Conservation (phyloP, 805 yeast genomes). For the Yamadazyma phyllophila region DNA sequence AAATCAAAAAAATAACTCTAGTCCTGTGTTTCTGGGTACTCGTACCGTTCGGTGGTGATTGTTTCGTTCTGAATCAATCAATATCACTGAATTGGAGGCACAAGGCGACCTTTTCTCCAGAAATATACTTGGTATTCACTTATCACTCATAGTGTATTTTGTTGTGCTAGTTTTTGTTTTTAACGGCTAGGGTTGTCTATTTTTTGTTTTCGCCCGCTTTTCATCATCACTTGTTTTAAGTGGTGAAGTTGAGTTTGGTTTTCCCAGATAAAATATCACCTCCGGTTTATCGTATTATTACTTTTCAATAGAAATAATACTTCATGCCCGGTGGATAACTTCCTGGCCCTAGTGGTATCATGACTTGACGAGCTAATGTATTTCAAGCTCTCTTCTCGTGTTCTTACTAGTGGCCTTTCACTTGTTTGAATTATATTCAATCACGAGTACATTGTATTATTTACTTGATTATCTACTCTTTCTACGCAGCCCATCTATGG, state of each 20-base stretch:
- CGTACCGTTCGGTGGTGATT: slow-evolving; percentile 1
- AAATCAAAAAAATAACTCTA: slow-evolving; percentile 14
- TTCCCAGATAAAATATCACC: slow-evolving; percentile 35
- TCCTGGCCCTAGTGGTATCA: neutral
- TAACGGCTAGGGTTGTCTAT: slow-evolving; percentile 9
- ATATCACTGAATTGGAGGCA: slow-evolving; percentile 1
- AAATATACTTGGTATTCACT: slow-evolving; percentile 4
- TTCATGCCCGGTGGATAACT: slow-evolving; percentile 50
- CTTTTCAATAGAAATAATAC: slow-evolving; percentile 39
- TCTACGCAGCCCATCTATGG: too few relatives aligned
- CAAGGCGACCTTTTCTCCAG: neutral
- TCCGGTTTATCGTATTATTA: slow-evolving; percentile 49
- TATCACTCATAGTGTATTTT: slow-evolving; percentile 6
- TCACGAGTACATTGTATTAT: too few relatives aligned
- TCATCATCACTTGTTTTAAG: slow-evolving; percentile 10
- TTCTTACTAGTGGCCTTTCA: too few relatives aligned
- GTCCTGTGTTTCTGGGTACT: slow-evolving; percentile 3
- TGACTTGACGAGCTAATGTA: neutral
- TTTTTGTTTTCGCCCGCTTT: slow-evolving; percentile 9
- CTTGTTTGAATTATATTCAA: too few relatives aligned
- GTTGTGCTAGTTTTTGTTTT: slow-evolving; percentile 16
- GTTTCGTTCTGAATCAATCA: slow-evolving; percentile 21
- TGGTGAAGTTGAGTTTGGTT: slow-evolving; percentile 6
- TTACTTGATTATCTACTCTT: too few relatives aligned
- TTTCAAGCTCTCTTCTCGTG: neutral